A percentile compares a stretch with the other conserved stretches of the same genome.
Evolutionary conservation across 1,284 basidiomycete genomes (phyloP).

Genomic region (Limonomyces culmigenus): DNA sequence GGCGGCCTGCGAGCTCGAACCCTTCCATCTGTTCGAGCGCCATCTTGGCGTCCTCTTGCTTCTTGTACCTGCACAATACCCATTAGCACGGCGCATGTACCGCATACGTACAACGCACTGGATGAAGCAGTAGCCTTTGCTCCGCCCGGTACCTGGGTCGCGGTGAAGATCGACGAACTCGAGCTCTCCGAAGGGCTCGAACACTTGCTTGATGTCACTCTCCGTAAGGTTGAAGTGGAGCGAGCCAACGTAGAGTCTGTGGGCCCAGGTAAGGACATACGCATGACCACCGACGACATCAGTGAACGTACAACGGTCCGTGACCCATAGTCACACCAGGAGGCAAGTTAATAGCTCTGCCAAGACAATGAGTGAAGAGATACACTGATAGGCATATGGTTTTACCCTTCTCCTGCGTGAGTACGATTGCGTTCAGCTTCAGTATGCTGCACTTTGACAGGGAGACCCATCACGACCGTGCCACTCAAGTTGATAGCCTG

Average conservation of each 20-base stretch:
- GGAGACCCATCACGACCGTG: slow-evolving; percentile 93
- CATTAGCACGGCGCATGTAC: slow-evolving; percentile 1
- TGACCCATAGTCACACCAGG: slow-evolving; percentile 60
- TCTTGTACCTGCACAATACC: slow-evolving; percentile 49
- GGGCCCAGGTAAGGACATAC: slow-evolving; percentile 3
- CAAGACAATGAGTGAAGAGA: slow-evolving; percentile 8
- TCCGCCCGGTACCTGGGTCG: slow-evolving; percentile 83
- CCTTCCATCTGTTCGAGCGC: slow-evolving; percentile 97
- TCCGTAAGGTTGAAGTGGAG: slow-evolving; percentile 93
- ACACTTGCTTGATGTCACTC: slow-evolving; percentile 94
- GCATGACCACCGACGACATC: not conserved
- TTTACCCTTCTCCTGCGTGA: slow-evolving; percentile 69
- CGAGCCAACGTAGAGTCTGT: slow-evolving; percentile 89
- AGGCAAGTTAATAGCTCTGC: slow-evolving; percentile 41
- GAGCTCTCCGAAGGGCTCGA: slow-evolving; percentile 94
- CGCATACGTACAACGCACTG: slow-evolving; percentile 43
- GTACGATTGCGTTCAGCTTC: slow-evolving; percentile 91
- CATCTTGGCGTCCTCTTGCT: slow-evolving; percentile 84
- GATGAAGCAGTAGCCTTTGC: slow-evolving; percentile 96
- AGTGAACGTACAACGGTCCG: slow-evolving; percentile 44
- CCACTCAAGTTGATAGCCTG: slow-evolving; percentile 83
- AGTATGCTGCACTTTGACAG: slow-evolving; percentile 90
- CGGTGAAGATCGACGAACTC: slow-evolving; percentile 97
- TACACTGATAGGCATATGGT: slow-evolving; percentile 6
- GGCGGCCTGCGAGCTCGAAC: slow-evolving; percentile 89